phyloP scores from a whole-genome alignment of 2,329 filamentous ascomycete genomes.

The Phoma herbarum region DNA sequence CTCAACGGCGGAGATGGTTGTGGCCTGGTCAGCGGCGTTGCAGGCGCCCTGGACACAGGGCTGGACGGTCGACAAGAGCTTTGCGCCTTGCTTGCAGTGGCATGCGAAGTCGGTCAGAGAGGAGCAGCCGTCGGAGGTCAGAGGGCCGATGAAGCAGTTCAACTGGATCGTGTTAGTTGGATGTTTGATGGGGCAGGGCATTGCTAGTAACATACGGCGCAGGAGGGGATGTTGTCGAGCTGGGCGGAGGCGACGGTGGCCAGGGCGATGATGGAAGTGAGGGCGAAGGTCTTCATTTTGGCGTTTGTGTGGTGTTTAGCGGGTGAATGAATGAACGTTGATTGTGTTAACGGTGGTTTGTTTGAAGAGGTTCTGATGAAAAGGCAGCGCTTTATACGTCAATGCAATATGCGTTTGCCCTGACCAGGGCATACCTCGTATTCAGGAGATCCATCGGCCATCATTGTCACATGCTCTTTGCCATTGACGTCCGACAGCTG shows the following conservation, averaged over 20 bases:
- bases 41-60: conserved; percentile 59
- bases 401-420: conserved; percentile 19
- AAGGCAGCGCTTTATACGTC: conserved; percentile 33
- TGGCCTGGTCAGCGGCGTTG: conserved; percentile 47
- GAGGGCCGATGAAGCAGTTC: conserved; percentile 56
- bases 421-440: conserved; percentile 26
- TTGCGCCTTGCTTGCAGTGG: conserved; percentile 55
- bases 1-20: conserved; percentile 42
- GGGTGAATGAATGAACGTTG: not conserved
- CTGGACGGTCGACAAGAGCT: conserved; percentile 53
- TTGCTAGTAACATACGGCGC: conserved; percentile 53
- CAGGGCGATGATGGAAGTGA: conserved; percentile 52
- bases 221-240: conserved; percentile 56
- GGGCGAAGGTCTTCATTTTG: conserved; percentile 52
- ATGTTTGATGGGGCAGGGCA: not conserved
- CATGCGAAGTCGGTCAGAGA: conserved; percentile 57
- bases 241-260: conserved; percentile 58
- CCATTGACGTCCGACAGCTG: not conserved
- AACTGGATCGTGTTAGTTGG: conserved; percentile 50
- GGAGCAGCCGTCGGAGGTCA: conserved; percentile 57
- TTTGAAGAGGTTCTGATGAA: not conserved
- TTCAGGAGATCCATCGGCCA: conserved; percentile 22
- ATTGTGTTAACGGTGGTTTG: conserved; percentile 5
- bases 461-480: conserved; percentile 35
- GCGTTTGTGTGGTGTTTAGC: conserved; percentile 14